phyloP scores from a whole-genome alignment of 345 rosid genomes.

The Cardamine occulta region DNA sequence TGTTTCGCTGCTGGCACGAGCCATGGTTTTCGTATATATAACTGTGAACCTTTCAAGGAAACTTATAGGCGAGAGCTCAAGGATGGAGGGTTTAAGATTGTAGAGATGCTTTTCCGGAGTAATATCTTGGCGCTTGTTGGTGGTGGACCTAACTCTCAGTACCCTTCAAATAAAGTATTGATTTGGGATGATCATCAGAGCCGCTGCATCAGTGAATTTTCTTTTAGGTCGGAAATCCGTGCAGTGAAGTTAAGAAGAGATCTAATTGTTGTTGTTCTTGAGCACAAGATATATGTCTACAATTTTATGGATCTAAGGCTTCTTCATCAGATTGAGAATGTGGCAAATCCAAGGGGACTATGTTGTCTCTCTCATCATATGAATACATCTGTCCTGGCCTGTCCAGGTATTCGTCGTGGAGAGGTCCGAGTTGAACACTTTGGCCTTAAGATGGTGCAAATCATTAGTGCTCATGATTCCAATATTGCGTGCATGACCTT shows the following conservation, averaged over 20 bases:
- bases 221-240: constrained; percentile 80
- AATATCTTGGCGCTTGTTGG: constrained; percentile 91
- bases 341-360: constrained; percentile 77
- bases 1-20: constrained; percentile 84
- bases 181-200: constrained; percentile 95
- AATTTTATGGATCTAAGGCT: constrained; percentile 76
- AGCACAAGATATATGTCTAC: constrained; percentile 83
- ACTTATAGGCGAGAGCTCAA: constrained; percentile 68
- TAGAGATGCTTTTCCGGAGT: constrained; percentile 93
- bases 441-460: constrained; percentile 73
- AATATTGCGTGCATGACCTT: constrained; percentile 76
- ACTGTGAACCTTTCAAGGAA: constrained; percentile 81
- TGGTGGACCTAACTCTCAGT: constrained; percentile 66
- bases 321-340: constrained; percentile 86
- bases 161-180: constrained; percentile 80
- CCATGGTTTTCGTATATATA: constrained; percentile 80
- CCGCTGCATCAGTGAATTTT: constrained; percentile 80
- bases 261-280: constrained; percentile 80
- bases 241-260: constrained; percentile 78
- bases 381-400: constrained; percentile 80
- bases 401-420: constrained; percentile 82
- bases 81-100: constrained; percentile 77
- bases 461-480: constrained; percentile 79
- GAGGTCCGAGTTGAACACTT: constrained; percentile 84
- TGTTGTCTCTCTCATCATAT: constrained; percentile 87